Conservation (phyloP, 1,284 basidiomycete genomes). For the Cystobasidium pallidum region DNA sequence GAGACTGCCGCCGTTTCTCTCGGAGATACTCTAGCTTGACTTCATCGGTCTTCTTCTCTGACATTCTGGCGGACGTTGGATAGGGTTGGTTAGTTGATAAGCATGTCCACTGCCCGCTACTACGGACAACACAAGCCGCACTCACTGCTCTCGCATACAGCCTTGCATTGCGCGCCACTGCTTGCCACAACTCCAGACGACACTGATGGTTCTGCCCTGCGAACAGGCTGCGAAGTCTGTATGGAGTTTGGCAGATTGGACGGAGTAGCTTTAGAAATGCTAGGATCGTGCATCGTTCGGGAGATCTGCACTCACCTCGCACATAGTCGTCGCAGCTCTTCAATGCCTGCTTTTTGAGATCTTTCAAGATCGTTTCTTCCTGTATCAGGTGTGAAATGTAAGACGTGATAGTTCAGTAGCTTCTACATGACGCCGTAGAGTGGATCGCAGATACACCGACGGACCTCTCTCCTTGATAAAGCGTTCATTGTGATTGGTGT, state of each 20-base stretch:
- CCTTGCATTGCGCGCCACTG: constrained; percentile 51
- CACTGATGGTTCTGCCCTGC: constrained; percentile 50
- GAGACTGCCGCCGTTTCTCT: constrained; percentile 37
- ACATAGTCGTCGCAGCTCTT: constrained; percentile 48
- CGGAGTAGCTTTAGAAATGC: background rate
- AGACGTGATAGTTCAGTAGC: too few relatives aligned
- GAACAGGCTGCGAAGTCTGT: constrained; percentile 51
- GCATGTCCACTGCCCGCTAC: background rate
- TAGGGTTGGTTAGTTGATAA: too few relatives aligned
- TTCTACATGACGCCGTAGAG: too few relatives aligned
- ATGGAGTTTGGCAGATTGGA: background rate
- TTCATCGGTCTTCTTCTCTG: constrained; percentile 49
- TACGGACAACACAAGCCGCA: background rate
- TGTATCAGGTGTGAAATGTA: too few relatives aligned
- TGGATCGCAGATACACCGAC: too few relatives aligned
- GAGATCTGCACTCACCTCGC: constrained; percentile 31
- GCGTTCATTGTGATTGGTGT: constrained; percentile 4
- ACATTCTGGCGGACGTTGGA: constrained; percentile 50
- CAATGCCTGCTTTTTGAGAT: constrained; percentile 49
- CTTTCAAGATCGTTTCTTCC: constrained; percentile 49
- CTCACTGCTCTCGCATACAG: constrained; percentile 51
- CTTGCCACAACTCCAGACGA: constrained; percentile 49
- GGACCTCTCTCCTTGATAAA: constrained; percentile 42
- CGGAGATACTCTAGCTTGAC: constrained; percentile 48
- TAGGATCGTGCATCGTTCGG: background rate